Percentiles rank a stretch among this genome's conserved stretches.
These are phyloP conservation scores for Coemansia pectinata DNA, from an alignment of 192 early-diverging fungal genomes.

Conservation along the genomic window DNA sequence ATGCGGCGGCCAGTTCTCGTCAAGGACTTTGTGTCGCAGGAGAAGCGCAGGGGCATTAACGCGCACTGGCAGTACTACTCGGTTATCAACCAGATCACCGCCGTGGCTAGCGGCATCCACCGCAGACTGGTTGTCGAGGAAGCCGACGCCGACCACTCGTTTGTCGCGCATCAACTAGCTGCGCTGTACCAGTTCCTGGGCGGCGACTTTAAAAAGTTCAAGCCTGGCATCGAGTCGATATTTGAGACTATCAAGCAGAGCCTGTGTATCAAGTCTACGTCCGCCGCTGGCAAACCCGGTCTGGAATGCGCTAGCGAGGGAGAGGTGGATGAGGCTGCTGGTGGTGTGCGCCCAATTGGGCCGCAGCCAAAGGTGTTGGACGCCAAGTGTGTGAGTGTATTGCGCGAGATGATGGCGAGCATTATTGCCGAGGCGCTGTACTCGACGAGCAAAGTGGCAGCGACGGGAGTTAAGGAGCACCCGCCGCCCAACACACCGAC, in stretches of 20 bases:
- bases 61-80: slow-evolving; percentile 58
- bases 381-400: slow-evolving; percentile 16
- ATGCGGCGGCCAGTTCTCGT: slow-evolving; percentile 36
- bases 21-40: slow-evolving; percentile 45
- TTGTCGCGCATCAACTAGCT: slow-evolving; percentile 47
- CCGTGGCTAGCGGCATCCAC: slow-evolving; percentile 44
- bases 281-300: neutral
- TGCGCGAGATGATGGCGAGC: slow-evolving; percentile 45
- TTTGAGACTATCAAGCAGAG: slow-evolving; percentile 43
- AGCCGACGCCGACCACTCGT: slow-evolving; percentile 34
- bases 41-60: slow-evolving; percentile 51
- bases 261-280: slow-evolving; percentile 7
- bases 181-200: slow-evolving; percentile 55
- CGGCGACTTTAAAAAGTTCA: slow-evolving; percentile 57
- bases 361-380: slow-evolving; percentile 13
- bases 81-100: slow-evolving; percentile 52
- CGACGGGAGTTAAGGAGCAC: slow-evolving; percentile 17
- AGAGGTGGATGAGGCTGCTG: neutral
- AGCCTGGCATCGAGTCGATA: slow-evolving; percentile 39
- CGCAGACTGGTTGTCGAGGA: slow-evolving; percentile 23
- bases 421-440: slow-evolving; percentile 53
- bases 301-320: neutral
- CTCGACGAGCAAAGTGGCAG: slow-evolving; percentile 34
- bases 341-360: neutral
- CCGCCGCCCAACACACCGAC: slow-evolving; percentile 23